Conservation (phyloP, 192 early-diverging fungal species). For the Coemansia sp. region DNA sequence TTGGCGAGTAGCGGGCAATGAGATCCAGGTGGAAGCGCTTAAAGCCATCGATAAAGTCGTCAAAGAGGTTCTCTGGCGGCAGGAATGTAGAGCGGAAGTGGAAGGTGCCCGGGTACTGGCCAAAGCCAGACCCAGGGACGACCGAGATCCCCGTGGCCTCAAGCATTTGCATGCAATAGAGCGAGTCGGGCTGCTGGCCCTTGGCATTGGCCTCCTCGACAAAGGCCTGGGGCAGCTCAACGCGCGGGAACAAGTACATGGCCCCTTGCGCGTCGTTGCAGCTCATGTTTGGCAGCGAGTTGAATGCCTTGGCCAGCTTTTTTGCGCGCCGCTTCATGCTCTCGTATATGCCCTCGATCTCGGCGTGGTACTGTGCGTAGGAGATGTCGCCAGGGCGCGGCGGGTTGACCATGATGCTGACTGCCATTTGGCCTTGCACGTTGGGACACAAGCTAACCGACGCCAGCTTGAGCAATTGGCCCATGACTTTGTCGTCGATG, state of each 20-base stretch:
- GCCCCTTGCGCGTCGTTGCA: slow-evolving; percentile 92
- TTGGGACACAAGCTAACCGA: slow-evolving; percentile 94
- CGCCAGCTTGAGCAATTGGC: slow-evolving; percentile 92
- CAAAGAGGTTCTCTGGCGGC: slow-evolving; percentile 92
- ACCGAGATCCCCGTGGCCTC: slow-evolving; percentile 96
- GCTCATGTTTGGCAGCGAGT: slow-evolving; percentile 77
- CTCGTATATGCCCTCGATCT: slow-evolving; percentile 75
- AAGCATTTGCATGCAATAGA: slow-evolving; percentile 92
- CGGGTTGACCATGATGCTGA: slow-evolving; percentile 92
- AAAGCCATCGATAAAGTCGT: slow-evolving; percentile 79
- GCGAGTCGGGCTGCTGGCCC: slow-evolving; percentile 80
- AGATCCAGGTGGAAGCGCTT: slow-evolving; percentile 82
- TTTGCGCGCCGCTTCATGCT: slow-evolving; percentile 80
- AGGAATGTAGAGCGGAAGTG: slow-evolving; percentile 98
- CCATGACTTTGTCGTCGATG: slow-evolving; percentile 75
- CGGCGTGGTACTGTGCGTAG: slow-evolving; percentile 72
- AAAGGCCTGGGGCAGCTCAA: slow-evolving; percentile 75
- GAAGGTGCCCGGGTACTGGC: slow-evolving; percentile 85
- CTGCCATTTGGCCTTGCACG: slow-evolving; percentile 93
- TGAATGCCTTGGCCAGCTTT: slow-evolving; percentile 77
- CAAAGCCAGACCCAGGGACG: slow-evolving; percentile 93
- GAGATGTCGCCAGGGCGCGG: slow-evolving; percentile 81
- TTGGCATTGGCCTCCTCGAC: slow-evolving; percentile 73
- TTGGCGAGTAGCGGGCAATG: slow-evolving; percentile 63
- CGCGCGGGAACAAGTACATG: slow-evolving; percentile 95